Conservation (phyloP, 352 stramenopile genomes). For the Labyrinthula sp. region DNA sequence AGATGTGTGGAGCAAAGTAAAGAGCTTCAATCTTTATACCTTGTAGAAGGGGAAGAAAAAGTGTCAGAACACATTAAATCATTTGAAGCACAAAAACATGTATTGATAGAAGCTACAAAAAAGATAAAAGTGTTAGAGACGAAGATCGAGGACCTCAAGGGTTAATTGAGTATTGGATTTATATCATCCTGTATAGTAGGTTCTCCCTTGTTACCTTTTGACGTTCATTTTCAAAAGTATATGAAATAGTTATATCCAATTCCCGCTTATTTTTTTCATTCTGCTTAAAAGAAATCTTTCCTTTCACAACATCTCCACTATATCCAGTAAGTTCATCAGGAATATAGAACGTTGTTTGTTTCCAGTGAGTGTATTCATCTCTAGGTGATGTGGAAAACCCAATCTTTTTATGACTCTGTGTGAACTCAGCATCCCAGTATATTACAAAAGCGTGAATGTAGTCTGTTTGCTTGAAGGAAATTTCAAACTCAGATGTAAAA, state of each 20-base stretch:
- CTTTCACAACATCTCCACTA: constrained; percentile 60
- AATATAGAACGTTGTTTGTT: constrained; percentile 92
- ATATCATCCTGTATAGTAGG: no score
- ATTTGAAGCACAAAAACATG: no score
- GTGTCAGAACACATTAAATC: no score
- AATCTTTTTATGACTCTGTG: constrained; percentile 76
- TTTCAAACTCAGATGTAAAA: constrained; percentile 66
- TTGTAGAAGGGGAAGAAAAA: no score
- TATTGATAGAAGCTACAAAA: no score
- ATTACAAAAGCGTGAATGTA: constrained; percentile 82
- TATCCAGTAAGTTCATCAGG: constrained; percentile 54
- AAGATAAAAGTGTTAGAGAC: no score
- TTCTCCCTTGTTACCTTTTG: constrained; percentile 40
- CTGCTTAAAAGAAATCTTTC: constrained; percentile 56
- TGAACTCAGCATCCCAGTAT: constrained; percentile 96
- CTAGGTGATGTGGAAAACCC: constrained; percentile 77
- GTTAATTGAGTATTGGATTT: no score
- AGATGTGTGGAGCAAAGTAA: no score
- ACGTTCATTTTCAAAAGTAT: constrained; percentile 39
- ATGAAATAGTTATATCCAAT: constrained; percentile 67
- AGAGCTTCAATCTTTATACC: no score
- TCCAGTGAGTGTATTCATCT: constrained; percentile 94
- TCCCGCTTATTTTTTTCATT: constrained; percentile 74
- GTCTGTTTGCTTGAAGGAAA: constrained; percentile 71
- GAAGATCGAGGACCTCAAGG: no score